A percentile compares a stretch with the other conserved stretches of the same genome.
Evolutionary conservation across 106 monocot species (phyloP).

Genomic region (Posidonia australis): DNA sequence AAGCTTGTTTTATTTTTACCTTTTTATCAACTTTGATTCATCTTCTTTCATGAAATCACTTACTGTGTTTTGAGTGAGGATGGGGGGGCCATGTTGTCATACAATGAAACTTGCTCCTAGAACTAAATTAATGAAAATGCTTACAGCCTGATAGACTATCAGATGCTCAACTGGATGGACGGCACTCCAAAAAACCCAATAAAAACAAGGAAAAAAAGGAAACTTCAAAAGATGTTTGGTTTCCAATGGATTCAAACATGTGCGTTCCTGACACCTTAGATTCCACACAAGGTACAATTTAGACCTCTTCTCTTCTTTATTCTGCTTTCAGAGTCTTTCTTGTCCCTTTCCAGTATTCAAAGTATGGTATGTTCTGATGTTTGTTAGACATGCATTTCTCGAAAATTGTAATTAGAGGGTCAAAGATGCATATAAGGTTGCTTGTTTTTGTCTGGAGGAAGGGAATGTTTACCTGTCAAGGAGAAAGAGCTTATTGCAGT

Average conservation of each 20-base stretch:
- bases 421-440: conserved; percentile 15
- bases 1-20: too few relatives aligned
- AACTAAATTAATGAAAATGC: conserved; percentile 9
- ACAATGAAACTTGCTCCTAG: background rate
- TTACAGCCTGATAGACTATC: conserved; percentile 26
- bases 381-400: background rate
- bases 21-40: too few relatives aligned
- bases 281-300: conserved; percentile 24
- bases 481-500: conserved; percentile 20
- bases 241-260: background rate
- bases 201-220: background rate
- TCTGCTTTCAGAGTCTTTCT: conserved; percentile 3
- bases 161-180: conserved; percentile 17
- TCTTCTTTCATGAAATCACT: too few relatives aligned
- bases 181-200: background rate
- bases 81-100: background rate
- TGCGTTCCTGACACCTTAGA: conserved; percentile 34
- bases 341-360: background rate
- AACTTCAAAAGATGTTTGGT: background rate
- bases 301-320: background rate
- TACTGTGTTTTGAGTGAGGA: background rate
- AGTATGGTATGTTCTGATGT: background rate
- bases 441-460: conserved; percentile 6
- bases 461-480: conserved; percentile 12
- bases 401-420: background rate